Evolutionary conservation across 495 filamentous ascomycete genomes (phyloP), one percentile per base, ranked within the genome.

Genomic region (Hypomontagnella submonticulosa): DNA sequence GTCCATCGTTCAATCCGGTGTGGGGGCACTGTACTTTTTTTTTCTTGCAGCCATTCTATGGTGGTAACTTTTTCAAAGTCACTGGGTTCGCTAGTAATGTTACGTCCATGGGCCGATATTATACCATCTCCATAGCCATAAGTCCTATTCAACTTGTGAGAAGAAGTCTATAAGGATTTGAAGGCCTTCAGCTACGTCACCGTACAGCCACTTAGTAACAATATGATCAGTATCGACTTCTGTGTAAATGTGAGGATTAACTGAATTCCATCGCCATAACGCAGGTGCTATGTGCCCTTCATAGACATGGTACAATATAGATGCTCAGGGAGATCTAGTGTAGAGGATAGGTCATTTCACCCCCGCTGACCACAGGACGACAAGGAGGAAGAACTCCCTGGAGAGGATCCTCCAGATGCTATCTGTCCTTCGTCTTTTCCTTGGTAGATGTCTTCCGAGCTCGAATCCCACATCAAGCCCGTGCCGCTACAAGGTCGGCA

Each of bases 1-100:
- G 63, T 67, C 63, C 63, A 57, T 67, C 63, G 63, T 67, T 67
- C 63, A 61, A 67, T 67, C 63, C 63, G 63, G 63, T 57, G 63
- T 67, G 63, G 46, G 57, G 63, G 63, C 63, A 50, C 34, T 16
- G 3, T 33, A n/a, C n/a, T n/a, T n/a, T n/a, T n/a, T 27, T 37
- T 1, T 55, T 13, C 16, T 43, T 30, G 23, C 23, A 27, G n/a
- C n/a, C n/a, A n/a, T n/a, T 27, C 6, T 27, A 2, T 6, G 23
- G 6, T 27, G 23, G 6, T 27, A 27, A 27, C 6, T 27, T 27
- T 27, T 27, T 27, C 23, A 27, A 27, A 27, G n/a, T n/a, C n/a
- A n/a, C n/a, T n/a, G n/a, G n/a, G n/a, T n/a, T n/a, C n/a, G n/a
- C n/a, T n/a, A n/a, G n/a, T n/a, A n/a, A n/a, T n/a, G n/a, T n/a